Base-by-base conservation (phyloP, 331 rosid genomes). In the Malus hybrid region DNA sequence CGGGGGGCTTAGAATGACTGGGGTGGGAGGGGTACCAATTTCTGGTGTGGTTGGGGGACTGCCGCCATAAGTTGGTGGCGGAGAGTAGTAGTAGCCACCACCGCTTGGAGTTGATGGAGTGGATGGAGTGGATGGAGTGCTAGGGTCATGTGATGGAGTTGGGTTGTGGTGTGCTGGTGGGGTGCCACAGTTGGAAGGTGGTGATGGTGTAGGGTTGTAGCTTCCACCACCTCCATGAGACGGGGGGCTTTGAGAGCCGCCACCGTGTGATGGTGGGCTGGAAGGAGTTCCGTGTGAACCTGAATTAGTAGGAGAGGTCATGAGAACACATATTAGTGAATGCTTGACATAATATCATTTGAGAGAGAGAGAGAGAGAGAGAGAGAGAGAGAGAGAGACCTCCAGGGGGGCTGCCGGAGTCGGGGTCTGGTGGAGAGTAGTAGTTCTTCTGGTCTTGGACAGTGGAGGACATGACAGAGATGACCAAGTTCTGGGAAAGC, bases 351-450 rank as follows among this genome's bases (percentile, higher is more conserved):
- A 42, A 42, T 42, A 3, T 42, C 4, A 42, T 10, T 8, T 8
- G 44, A 24, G 24, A 24, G 24, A 24, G 24, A 24, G 24, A 15
- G 55, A 46, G 19, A 24, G 63, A 32, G n/a, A 4, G 58, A 46
- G 30, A 11, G 50, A 61, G 63, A 18, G 42, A 36, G 83, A 73
- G 73, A n/a, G 53, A 81, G 55, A 79, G 66, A 87, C 86, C 92
- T 72, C 82, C 3, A 18, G 85, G 93, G 32, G 92, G 81, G 55
- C 52, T 81, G 81, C 83, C 90, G 63, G 84, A 63, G 79, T 83
- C 74, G 68, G 89, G 96, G 74, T 87, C 86, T 73, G 92, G 89
- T 73, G 92, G 88, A 50, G 81, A 6, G 85, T 83, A 86, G 75
- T 78, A 88, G 84, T 76, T 87, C 76, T 88, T 89, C 85, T 89